Evolutionary conservation across 2,329 filamentous ascomycete species (phyloP).

Genomic region (Neofusicoccum ribis): DNA sequence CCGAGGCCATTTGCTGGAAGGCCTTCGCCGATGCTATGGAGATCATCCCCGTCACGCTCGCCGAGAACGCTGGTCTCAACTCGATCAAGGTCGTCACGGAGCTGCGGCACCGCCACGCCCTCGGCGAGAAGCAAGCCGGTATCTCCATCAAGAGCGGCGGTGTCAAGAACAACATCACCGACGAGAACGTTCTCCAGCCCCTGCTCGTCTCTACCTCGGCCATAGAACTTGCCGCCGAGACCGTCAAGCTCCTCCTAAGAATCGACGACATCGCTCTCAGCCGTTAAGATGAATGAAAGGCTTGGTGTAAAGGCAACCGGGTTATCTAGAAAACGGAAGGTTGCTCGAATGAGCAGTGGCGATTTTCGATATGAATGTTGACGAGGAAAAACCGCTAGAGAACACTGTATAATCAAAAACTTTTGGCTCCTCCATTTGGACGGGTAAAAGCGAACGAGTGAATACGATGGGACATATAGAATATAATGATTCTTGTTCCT

Average conservation of each 20-base stretch:
- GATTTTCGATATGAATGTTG: not conserved
- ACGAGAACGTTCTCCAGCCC: constrained; percentile 95
- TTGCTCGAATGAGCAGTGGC: not conserved
- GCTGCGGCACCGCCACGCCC: constrained; percentile 87
- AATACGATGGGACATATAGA: not conserved
- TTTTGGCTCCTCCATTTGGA: not conserved
- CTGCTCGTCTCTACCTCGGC: constrained; percentile 95
- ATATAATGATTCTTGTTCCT: not conserved
- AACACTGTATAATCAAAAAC: constrained; percentile 12
- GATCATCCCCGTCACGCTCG: constrained; percentile 92
- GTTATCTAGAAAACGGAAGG: not conserved
- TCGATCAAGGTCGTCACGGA: constrained; percentile 99
- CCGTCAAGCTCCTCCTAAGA: constrained; percentile 74
- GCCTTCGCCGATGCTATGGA: constrained; percentile 97
- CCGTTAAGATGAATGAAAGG: constrained; percentile 28
- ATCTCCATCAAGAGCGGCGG: constrained; percentile 98
- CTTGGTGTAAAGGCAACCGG: not conserved
- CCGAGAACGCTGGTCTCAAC: constrained; percentile 96
- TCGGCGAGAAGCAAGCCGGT: constrained; percentile 92
- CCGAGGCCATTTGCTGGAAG: constrained; percentile 98
- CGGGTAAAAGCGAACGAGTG: not conserved
- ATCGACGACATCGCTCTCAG: constrained; percentile 65
- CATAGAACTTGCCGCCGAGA: constrained; percentile 95
- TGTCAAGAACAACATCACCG: constrained; percentile 93
- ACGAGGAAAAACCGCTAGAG: not conserved